Evolutionary conservation across 2,329 filamentous ascomycete genomes (phyloP).

Genomic region (Claviceps digitariae): DNA sequence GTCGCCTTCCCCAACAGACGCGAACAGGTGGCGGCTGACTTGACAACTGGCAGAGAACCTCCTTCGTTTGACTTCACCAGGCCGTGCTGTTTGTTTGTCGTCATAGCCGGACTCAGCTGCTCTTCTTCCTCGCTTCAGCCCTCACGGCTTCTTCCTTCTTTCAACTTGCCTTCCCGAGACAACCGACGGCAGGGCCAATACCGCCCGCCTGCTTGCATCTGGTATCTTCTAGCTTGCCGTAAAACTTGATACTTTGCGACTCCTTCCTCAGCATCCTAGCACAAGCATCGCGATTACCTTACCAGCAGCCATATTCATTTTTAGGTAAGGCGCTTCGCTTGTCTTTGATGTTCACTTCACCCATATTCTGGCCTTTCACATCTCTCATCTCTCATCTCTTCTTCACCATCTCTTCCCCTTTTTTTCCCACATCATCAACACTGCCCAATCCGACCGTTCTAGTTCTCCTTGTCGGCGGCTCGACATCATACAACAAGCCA

Average conservation of each 20-base stretch:
- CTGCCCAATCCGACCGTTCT: constrained; percentile 26
- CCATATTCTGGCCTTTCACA: constrained; percentile 6
- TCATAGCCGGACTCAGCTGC: constrained; percentile 1
- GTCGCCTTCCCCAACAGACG: neutral
- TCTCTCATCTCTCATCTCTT: constrained; percentile 10
- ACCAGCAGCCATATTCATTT: constrained; percentile 5
- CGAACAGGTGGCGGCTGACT: constrained; percentile 2
- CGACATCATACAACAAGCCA: constrained; percentile 25
- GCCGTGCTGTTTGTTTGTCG: neutral
- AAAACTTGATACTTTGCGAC: constrained; percentile 2
- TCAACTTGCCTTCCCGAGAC: constrained; percentile 1
- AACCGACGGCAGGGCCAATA: constrained; percentile 2
- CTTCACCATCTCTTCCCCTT: constrained; percentile 8
- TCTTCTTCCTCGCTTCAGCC: constrained; percentile 2
- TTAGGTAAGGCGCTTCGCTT: constrained; percentile 11
- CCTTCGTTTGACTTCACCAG: neutral
- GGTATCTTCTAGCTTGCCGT: constrained; percentile 6
- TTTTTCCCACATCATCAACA: constrained; percentile 32
- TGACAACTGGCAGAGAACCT: constrained; percentile 3
- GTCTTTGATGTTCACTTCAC: neutral
- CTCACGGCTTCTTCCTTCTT: constrained; percentile 6
- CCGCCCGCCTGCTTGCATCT: constrained; percentile 6
- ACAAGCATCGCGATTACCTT: constrained; percentile 13
- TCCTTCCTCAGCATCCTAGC: constrained; percentile 8
- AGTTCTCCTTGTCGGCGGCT: constrained; percentile 12